Conservation (phyloP, 2,329 filamentous ascomycete genomes). For the Juglanconis oblonga region DNA sequence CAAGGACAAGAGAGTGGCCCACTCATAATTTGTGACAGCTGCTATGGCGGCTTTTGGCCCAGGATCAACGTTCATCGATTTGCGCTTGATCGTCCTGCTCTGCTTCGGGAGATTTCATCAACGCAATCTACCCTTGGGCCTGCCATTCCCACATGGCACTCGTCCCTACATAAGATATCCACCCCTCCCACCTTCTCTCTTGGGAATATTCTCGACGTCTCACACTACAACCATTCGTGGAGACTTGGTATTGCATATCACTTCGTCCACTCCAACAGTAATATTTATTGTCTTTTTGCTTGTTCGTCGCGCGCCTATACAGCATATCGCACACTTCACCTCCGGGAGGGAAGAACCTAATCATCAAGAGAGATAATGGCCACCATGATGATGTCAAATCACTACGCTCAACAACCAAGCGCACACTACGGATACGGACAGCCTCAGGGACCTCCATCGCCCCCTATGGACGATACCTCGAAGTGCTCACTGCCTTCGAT, state of each 20-base stretch:
- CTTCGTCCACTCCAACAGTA: conserved; percentile 3
- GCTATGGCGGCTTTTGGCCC: conserved; percentile 38
- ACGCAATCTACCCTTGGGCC: conserved; percentile 25
- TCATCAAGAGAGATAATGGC: conserved; percentile 36
- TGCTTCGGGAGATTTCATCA: conserved; percentile 28
- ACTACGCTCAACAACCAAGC: conserved; percentile 44
- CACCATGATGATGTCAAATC: conserved; percentile 38
- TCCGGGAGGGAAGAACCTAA: conserved; percentile 16
- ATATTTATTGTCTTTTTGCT: conserved; percentile 6
- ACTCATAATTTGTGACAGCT: conserved; percentile 56
- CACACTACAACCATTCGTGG: conserved; percentile 24
- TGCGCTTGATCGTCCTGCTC: conserved; percentile 47
- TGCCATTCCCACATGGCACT: conserved; percentile 19
- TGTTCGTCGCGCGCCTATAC: background rate
- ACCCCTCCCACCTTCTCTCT: conserved; percentile 30
- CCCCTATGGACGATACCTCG: conserved; percentile 68
- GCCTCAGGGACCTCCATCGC: conserved; percentile 68
- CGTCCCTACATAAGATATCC: conserved; percentile 41
- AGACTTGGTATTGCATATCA: conserved; percentile 3
- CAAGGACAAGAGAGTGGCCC: conserved; percentile 35
- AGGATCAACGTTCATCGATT: conserved; percentile 47
- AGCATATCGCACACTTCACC: conserved; percentile 20
- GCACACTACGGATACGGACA: conserved; percentile 48
- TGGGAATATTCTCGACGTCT: conserved; percentile 21
- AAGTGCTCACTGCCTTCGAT: conserved; percentile 91